Evolutionary conservation across 208 protist species (phyloP).

Genomic region (Porcisia deanei): DNA sequence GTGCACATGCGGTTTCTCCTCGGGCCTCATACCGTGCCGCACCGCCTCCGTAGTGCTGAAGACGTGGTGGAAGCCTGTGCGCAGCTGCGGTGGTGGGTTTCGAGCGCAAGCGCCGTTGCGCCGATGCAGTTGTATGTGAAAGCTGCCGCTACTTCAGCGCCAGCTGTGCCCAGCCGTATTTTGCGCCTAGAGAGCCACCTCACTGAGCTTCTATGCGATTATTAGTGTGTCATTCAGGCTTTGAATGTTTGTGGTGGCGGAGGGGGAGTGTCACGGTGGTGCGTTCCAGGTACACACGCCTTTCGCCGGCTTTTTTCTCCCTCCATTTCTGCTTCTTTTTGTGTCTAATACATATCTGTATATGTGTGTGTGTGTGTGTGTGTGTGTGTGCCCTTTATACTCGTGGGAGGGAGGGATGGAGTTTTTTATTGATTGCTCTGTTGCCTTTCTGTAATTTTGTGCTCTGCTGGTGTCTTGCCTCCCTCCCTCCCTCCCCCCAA

Average conservation of each 20-base stretch:
- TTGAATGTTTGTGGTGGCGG: background rate
- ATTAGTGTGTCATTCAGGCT: background rate
- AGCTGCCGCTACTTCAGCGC: background rate
- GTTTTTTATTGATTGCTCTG: background rate
- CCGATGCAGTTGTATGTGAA: slow-evolving; percentile 5
- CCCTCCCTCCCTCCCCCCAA: background rate
- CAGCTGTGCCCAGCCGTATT: slow-evolving; percentile 18
- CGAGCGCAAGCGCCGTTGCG: background rate
- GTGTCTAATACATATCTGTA: too few relatives aligned
- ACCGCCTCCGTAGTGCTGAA: background rate
- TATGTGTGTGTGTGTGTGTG: background rate
- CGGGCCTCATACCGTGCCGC: slow-evolving; percentile 14
- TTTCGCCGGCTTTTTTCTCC: too few relatives aligned
- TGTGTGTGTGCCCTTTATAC: background rate
- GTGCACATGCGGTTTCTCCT: slow-evolving; percentile 23
- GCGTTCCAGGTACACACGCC: background rate
- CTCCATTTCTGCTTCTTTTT: background rate
- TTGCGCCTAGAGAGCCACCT: slow-evolving; percentile 20
- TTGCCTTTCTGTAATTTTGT: background rate
- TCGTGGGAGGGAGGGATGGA: background rate
- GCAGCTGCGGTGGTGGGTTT: slow-evolving; percentile 6
- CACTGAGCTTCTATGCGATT: slow-evolving; percentile 9
- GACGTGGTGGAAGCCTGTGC: slow-evolving; percentile 13
- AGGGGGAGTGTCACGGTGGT: background rate
- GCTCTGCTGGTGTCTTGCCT: background rate